A percentile compares a stretch with the other conserved stretches of the same genome.
Evolutionary conservation across 2,329 filamentous ascomycete genomes (phyloP).

Genomic region (Monilinia fructicola): DNA sequence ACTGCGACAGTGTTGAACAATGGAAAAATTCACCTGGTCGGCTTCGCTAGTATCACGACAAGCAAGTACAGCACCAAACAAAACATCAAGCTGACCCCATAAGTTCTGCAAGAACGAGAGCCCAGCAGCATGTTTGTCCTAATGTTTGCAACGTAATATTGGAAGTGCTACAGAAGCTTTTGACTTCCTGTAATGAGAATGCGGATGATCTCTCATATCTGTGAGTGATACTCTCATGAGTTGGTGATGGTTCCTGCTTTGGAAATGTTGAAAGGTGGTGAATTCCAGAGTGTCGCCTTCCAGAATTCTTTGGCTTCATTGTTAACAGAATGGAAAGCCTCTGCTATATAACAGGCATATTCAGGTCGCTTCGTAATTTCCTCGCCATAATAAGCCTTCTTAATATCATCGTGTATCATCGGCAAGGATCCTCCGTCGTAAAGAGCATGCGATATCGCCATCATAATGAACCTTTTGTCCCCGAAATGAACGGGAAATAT

Average conservation of each 20-base stretch:
- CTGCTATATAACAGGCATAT: conserved; percentile 55
- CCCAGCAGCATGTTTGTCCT: conserved; percentile 77
- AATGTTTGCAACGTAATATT: conserved; percentile 75
- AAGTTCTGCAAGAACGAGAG: conserved; percentile 64
- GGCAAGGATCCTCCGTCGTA: conserved; percentile 87
- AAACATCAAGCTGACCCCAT: conserved; percentile 67
- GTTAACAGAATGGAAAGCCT: conserved; percentile 43
- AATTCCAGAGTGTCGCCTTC: conserved; percentile 62
- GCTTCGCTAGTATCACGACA: conserved; percentile 75
- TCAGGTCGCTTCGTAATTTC: conserved; percentile 45
- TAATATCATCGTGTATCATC: conserved; percentile 70
- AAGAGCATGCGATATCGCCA: conserved; percentile 82
- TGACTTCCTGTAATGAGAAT: conserved; percentile 46
- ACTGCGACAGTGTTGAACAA: conserved; percentile 89
- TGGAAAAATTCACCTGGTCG: conserved; percentile 75
- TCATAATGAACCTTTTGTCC: conserved; percentile 47
- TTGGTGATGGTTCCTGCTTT: conserved; percentile 29
- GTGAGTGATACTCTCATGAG: conserved; percentile 34
- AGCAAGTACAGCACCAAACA: conserved; percentile 80
- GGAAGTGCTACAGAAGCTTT: conserved; percentile 61
- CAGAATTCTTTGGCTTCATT: conserved; percentile 63
- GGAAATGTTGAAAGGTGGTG: conserved; percentile 46
- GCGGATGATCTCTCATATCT: conserved; percentile 50
- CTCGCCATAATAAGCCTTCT: conserved; percentile 57
- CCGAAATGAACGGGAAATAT: conserved; percentile 52